Evolutionary conservation across 768 basidiomycete genomes (phyloP).

Genomic region (Tricholomella constricta): DNA sequence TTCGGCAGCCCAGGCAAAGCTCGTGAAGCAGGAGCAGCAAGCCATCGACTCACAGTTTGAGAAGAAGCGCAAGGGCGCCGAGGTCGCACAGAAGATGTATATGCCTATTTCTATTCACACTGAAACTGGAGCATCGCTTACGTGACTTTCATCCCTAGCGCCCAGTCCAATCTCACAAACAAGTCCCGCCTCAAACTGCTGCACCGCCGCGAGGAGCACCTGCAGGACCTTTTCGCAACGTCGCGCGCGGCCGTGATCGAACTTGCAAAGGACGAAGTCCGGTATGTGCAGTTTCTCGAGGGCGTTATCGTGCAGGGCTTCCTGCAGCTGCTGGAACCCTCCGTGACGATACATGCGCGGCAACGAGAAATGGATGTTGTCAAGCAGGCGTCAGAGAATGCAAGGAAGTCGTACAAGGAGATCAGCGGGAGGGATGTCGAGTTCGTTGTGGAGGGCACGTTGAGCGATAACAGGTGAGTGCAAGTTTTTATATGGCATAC

Average conservation of each 20-base stretch:
- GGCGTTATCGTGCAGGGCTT: constrained; percentile 84
- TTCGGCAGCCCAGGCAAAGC: constrained; percentile 69
- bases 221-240: constrained; percentile 84
- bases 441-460: constrained; percentile 57
- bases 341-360: constrained; percentile 66
- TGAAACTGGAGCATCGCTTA: no score
- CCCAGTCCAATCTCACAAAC: constrained; percentile 95
- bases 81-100: constrained; percentile 96
- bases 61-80: constrained; percentile 93
- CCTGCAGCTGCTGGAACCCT: constrained; percentile 78
- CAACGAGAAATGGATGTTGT: constrained; percentile 64
- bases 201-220: constrained; percentile 87
- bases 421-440: constrained; percentile 71
- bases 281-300: constrained; percentile 83
- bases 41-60: constrained; percentile 94
- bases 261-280: constrained; percentile 63
- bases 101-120: no score
- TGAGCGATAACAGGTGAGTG: constrained; percentile 67
- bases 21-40: constrained; percentile 94
- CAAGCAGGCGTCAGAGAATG: constrained; percentile 63
- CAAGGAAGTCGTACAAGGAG: constrained; percentile 68
- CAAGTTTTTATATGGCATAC: constrained; percentile 24
- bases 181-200: constrained; percentile 90
- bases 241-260: constrained; percentile 65
- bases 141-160: constrained; percentile 52